phyloP scores from a whole-genome alignment of 2,329 filamentous ascomycete genomes.

The Epichloe baconii region DNA sequence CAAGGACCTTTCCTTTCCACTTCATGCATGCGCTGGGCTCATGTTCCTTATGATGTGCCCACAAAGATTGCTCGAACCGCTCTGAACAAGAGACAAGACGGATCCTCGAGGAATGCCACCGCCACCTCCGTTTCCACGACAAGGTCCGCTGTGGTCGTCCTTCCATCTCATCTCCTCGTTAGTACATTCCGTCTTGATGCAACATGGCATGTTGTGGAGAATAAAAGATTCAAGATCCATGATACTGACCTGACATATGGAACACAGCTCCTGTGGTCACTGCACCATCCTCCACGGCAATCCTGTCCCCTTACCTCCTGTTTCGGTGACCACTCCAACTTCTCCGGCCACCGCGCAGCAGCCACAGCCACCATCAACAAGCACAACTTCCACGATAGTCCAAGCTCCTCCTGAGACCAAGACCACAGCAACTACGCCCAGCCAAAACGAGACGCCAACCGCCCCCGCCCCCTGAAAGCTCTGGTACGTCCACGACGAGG shows the following conservation, averaged over 20 bases:
- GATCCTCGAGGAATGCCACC: slow-evolving; percentile 1
- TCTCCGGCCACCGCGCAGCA: neutral
- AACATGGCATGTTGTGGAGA: neutral
- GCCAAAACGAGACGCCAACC: slow-evolving; percentile 2
- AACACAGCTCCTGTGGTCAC: neutral
- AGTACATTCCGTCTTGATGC: neutral
- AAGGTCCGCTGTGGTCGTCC: neutral
- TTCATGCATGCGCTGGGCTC: slow-evolving; percentile 1
- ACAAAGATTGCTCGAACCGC: slow-evolving; percentile 1
- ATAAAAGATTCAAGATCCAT: neutral
- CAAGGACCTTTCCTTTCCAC: neutral
- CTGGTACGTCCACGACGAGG: slow-evolving; percentile 16
- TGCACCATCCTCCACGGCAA: neutral
- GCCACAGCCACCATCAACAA: neutral
- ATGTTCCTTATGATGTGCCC: neutral
- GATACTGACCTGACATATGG: neutral
- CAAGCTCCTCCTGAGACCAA: slow-evolving; percentile 1
- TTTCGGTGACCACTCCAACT: neutral
- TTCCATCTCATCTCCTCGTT: neutral
- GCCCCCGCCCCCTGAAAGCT: slow-evolving; percentile 7
- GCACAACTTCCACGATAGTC: slow-evolving; percentile 3
- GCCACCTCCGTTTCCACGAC: neutral
- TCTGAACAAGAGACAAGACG: slow-evolving; percentile 3
- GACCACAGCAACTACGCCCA: neutral
- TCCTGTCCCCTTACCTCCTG: neutral